These are phyloP conservation scores for Trypanosomatidae sp. DNA, from an alignment of 208 protist species.

Conservation along the genomic window DNA sequence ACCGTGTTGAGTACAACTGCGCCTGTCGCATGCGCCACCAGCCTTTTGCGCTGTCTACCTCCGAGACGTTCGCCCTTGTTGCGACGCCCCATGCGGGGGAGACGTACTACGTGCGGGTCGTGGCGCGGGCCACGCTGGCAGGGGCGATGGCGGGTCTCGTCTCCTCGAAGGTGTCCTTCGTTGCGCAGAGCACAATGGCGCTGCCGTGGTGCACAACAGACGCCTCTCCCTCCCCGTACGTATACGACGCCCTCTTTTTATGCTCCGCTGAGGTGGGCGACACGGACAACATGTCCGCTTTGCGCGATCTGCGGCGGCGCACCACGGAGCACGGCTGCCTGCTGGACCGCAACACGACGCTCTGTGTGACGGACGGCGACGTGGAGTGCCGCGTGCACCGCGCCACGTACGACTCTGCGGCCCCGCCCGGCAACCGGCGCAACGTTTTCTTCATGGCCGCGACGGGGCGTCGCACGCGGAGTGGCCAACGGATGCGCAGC, in stretches of 20 bases:
- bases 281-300: too few species aligned
- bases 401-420: too few species aligned
- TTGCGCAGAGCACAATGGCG: conserved; percentile 2
- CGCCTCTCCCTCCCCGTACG: conserved; percentile 24
- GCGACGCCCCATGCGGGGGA: conserved; percentile 43
- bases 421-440: too few species aligned
- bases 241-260: conserved; percentile 58
- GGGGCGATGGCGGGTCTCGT: conserved; percentile 22
- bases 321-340: too few species aligned
- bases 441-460: too few species aligned
- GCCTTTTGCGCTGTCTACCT: conserved; percentile 22
- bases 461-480: conserved; percentile 3
- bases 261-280: too few species aligned
- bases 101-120: conserved; percentile 51
- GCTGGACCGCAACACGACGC: too few species aligned
- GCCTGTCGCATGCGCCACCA: conserved; percentile 24
- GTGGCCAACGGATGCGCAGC: conserved; percentile 24
- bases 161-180: conserved; percentile 30
- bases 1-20: conserved; percentile 57
- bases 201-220: conserved; percentile 50
- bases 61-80: conserved; percentile 30
- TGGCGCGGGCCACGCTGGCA: conserved; percentile 27
- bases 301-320: too few species aligned
- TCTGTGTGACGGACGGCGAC: too few species aligned
- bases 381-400: too few species aligned